Evolutionary conservation across 306 rosid species (phyloP), one percentile per base, ranked within the genome.

Genomic region (Sicyos edulis): DNA sequence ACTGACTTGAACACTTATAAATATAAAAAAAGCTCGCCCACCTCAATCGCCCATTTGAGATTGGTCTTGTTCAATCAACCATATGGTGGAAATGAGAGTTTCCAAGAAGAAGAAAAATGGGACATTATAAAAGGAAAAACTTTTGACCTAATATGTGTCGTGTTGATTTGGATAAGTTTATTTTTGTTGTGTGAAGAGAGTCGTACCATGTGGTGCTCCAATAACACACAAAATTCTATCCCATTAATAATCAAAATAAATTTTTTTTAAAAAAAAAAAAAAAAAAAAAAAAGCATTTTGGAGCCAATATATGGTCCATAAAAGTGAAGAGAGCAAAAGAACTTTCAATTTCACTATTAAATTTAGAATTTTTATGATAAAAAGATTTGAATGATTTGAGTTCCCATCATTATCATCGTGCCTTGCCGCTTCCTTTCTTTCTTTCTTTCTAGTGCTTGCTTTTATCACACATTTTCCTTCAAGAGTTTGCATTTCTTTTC

Each of bases 391-490:
- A 64, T 62, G 62, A 54, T 19, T 6, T 54, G 26, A 54, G 22
- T 7, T 7, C 50, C 10, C 69, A 63, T 63, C 49, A 63, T 10
- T n/a, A 11, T 64, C 29, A 10, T 19, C 70, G 53, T 64, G 70
- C 53, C 53, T 64, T 42, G 52, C 70, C 29, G 13, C 70, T 19
- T 42, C 53, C 2, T 11, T 65, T 65, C 54, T 9, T 2, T 42
- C 21, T 13, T 5, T 14, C 53, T 47, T 11, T 68, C 57, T 66
- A 49, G 72, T 67, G 72, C 56, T 67, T 65, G 54, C 54, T 65
- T 42, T 44, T 11, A 7, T 65, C 71, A 44, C 54, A 66, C 40
- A 13, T 66, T 65, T 65, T 44, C 67, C 47, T 15, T 5, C 47
- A 42, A 61, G 32, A 32, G 10, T 62, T 62, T 16, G 5, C 12